Evolutionary conservation across 2,329 filamentous ascomycete species (phyloP).

Genomic region (Aureobasidium sp.): DNA sequence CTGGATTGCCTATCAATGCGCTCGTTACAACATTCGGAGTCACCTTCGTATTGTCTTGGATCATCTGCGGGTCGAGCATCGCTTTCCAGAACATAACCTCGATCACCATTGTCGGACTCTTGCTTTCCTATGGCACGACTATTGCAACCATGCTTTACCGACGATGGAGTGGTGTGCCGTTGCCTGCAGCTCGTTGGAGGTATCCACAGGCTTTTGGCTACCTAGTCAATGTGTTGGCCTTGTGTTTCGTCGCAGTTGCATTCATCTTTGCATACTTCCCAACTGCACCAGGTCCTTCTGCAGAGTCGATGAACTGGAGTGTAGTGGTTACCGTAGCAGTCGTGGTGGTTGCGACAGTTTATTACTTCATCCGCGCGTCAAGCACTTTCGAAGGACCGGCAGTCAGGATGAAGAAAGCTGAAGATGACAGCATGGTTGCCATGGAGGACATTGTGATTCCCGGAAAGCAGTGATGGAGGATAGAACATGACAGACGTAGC

Average conservation of each 20-base stretch:
- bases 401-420: not conserved
- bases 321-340: conserved; percentile 19
- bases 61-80: conserved; percentile 19
- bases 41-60: conserved; percentile 16
- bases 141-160: conserved; percentile 15
- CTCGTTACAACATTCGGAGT: not conserved
- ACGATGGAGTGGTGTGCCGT: conserved; percentile 13
- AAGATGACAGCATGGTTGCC: not conserved
- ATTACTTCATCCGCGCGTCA: conserved; percentile 7
- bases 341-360: conserved; percentile 14
- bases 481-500: not conserved
- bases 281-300: conserved; percentile 15
- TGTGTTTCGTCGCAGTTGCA: conserved; percentile 13
- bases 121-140: conserved; percentile 16
- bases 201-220: conserved; percentile 16
- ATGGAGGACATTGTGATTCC: not conserved
- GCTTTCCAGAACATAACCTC: conserved; percentile 17
- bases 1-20: not conserved
- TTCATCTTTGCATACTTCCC: conserved; percentile 17
- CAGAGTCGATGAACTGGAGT: conserved; percentile 23
- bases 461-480: not conserved
- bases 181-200: conserved; percentile 16
- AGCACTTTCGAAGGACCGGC: not conserved
- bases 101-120: conserved; percentile 14
- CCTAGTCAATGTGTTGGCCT: conserved; percentile 12